Evolutionary conservation across 2,329 filamentous ascomycete genomes (phyloP).

Genomic region (Phyllosticta citriasiana): DNA sequence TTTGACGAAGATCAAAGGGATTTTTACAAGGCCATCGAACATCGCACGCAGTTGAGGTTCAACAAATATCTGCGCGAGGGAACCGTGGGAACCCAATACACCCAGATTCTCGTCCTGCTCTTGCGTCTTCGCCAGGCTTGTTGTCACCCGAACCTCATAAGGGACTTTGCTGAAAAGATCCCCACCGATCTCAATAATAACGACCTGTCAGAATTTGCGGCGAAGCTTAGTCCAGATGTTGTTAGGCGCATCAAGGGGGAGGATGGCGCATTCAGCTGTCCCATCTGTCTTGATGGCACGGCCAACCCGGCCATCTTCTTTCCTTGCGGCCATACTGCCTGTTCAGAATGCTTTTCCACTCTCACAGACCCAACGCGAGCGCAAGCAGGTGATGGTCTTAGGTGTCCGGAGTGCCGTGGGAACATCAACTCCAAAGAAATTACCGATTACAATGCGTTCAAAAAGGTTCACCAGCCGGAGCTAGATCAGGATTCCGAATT

Average conservation of each 20-base stretch:
- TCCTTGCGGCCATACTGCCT: constrained; percentile 75
- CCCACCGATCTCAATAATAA: constrained; percentile 40
- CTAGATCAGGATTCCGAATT: constrained; percentile 39
- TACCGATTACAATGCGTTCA: constrained; percentile 66
- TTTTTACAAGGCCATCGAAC: constrained; percentile 59
- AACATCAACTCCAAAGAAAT: constrained; percentile 56
- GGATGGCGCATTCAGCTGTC: constrained; percentile 59
- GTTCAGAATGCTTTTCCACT: constrained; percentile 60
- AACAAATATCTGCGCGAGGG: constrained; percentile 64
- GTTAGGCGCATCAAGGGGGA: constrained; percentile 53
- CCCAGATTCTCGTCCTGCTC: constrained; percentile 68
- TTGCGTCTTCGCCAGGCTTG: constrained; percentile 72
- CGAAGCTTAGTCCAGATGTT: constrained; percentile 48
- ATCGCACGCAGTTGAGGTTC: constrained; percentile 57
- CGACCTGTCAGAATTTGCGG: constrained; percentile 53
- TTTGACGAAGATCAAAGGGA: constrained; percentile 56
- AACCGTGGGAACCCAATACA: constrained; percentile 63
- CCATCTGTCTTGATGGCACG: constrained; percentile 69
- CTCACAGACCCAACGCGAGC: constrained; percentile 44
- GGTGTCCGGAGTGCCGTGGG: constrained; percentile 69
- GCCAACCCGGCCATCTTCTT: constrained; percentile 68
- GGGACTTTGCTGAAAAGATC: constrained; percentile 41
- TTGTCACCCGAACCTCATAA: constrained; percentile 65
- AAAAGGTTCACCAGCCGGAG: constrained; percentile 46
- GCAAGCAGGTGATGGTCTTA: constrained; percentile 49